These are phyloP conservation scores for Cryptosporidium ubiquitum DNA, from an alignment of 169 alveolate species.

Conservation along the genomic window DNA sequence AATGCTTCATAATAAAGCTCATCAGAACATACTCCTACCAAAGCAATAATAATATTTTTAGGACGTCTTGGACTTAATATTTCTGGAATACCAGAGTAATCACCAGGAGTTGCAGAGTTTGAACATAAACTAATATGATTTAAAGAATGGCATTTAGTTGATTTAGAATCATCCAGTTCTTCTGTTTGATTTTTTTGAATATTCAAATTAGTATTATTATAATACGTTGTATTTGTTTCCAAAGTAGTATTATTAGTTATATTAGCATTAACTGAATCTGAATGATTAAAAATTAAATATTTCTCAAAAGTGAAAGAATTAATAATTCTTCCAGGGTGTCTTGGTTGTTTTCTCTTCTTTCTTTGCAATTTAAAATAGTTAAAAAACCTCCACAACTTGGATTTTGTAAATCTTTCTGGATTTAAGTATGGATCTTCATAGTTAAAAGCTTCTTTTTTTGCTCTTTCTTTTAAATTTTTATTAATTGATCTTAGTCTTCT, in stretches of 20 bases:
- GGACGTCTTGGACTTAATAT: slow-evolving; percentile 54
- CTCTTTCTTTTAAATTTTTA: slow-evolving; percentile 35
- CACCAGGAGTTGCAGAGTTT: slow-evolving; percentile 27
- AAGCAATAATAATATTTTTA: slow-evolving; percentile 29
- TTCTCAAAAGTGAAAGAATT: slow-evolving; percentile 40
- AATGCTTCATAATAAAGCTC: slow-evolving; percentile 59
- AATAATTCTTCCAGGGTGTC: slow-evolving; percentile 7
- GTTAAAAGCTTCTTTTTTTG: not conserved
- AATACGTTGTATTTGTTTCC: not conserved
- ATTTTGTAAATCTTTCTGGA: slow-evolving; percentile 37
- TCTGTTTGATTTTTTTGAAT: not conserved
- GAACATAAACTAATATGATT: not conserved
- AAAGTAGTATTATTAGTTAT: not conserved
- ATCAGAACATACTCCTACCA: slow-evolving; percentile 66
- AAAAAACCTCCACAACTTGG: slow-evolving; percentile 32
- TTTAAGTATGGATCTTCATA: slow-evolving; percentile 38
- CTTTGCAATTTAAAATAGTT: slow-evolving; percentile 8
- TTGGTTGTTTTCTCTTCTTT: slow-evolving; percentile 7
- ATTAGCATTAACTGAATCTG: not conserved
- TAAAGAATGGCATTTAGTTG: not conserved
- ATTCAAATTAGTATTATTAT: not conserved
- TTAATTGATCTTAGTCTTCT: slow-evolving; percentile 21
- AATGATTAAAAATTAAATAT: slow-evolving; percentile 33
- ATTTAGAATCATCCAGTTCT: not conserved
- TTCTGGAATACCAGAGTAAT: slow-evolving; percentile 6